These are phyloP conservation scores for Diaporthe humulicola DNA, from an alignment of 2,329 filamentous ascomycete species.

Conservation along the genomic window DNA sequence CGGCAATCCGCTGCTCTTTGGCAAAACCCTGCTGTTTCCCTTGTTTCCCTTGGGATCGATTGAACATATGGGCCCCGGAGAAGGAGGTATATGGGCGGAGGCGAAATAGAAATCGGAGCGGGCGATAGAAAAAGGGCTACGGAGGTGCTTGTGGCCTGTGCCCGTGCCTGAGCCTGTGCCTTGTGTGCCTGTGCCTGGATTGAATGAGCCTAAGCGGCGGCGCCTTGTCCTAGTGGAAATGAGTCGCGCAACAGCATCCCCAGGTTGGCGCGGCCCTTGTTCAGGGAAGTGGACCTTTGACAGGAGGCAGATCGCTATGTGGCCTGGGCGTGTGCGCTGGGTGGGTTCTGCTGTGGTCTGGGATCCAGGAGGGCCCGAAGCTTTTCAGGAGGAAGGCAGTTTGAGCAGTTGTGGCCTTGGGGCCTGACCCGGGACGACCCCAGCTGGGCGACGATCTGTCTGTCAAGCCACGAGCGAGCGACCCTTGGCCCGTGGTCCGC, in stretches of 20 bases:
- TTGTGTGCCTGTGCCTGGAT: constrained; percentile 27
- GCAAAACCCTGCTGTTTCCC: constrained; percentile 53
- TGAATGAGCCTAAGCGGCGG: constrained; percentile 33
- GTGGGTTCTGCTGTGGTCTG: constrained; percentile 24
- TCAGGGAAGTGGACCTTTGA: constrained; percentile 35
- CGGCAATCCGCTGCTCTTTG: constrained; percentile 54
- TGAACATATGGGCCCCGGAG: constrained; percentile 57
- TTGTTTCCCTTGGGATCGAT: constrained; percentile 57
- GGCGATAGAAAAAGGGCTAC: constrained; percentile 38
- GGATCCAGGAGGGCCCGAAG: constrained; percentile 34
- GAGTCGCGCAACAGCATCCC: constrained; percentile 38
- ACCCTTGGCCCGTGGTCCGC: constrained; percentile 27
- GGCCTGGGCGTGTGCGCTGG: constrained; percentile 33
- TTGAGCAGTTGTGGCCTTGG: constrained; percentile 23
- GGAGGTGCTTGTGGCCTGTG: constrained; percentile 31
- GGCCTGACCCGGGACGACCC: constrained; percentile 32
- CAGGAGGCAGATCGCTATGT: constrained; percentile 36
- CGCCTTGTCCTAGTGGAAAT: constrained; percentile 38
- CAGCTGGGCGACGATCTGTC: constrained; percentile 27
- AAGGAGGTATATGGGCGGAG: constrained; percentile 28
- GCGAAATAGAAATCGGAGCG: constrained; percentile 38
- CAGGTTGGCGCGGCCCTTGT: constrained; percentile 37
- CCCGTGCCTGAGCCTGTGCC: constrained; percentile 19
- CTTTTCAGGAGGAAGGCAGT: constrained; percentile 33
- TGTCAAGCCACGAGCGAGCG: constrained; percentile 30